Base-by-base conservation (phyloP, 257 asterid genomes). In the Avicennia marina region DNA sequence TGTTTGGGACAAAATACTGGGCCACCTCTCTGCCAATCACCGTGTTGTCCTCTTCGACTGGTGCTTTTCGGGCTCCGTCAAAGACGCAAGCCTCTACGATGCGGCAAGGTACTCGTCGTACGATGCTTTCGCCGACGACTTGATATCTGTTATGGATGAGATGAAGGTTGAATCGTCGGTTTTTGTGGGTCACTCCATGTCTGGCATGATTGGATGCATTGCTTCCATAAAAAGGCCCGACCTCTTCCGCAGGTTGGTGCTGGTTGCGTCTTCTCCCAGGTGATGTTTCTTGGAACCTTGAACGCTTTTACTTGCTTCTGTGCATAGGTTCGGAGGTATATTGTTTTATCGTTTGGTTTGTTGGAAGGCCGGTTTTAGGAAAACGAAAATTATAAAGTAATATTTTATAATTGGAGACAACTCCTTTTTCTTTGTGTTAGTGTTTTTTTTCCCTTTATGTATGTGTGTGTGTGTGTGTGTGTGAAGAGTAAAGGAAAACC, bases 131-230 rank as follows among this genome's bases (percentile, higher is more conserved):
- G 94, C 80, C 6, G 95, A 87, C 45, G 98, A 90, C 56, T 49
- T 90, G 51, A 81, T 87, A 24, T 39, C 29, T 12, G 62, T 90
- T 2, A 0, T 73, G 63, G 95, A 83, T 13, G 98, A 87, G 70
- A 60, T 87, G 83, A 72, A 79, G 57, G 19, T 87, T 71, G 63
- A 65, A 22, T 72, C 86, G 0, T 63, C 72, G 1, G 77, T 82
- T 6, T 85, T 78, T 39, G 87, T 87, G 45, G 98, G 98, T 7
- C 98, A 90, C 70, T 90, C 98, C 63, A 87, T 87, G 96, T 82
- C 98, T 22, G 90, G 89, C 26, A 82, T 85, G 76, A 77, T 90
- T 31, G 98, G 98, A 18, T 87, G 95, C 68, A 74, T 87, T 61
- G 95, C 98, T 48, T 84, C 95, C 0, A 46, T 85, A 0, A 84